Conservation (phyloP, 805 yeast species). For the Yarrowia keelungensis region DNA sequence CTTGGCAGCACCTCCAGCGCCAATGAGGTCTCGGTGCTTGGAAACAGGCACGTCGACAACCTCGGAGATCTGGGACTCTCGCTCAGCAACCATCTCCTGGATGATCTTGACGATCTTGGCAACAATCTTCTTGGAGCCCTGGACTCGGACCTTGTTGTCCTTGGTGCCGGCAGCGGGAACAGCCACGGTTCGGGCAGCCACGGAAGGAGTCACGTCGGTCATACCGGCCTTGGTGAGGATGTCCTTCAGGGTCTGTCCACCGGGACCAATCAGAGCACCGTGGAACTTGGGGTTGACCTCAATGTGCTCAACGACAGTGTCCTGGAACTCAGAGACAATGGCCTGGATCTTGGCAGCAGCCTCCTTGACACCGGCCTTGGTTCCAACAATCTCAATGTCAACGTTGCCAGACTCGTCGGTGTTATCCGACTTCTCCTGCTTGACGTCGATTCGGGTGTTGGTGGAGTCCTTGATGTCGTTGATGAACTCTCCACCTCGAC, state of each 20-base stretch:
- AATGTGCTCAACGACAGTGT: slow-evolving; percentile 61
- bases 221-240: slow-evolving; percentile 80
- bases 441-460: slow-evolving; percentile 56
- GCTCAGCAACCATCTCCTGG: slow-evolving; percentile 65
- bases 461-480: slow-evolving; percentile 76
- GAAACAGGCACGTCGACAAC: slow-evolving; percentile 62
- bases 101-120: slow-evolving; percentile 68
- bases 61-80: slow-evolving; percentile 54
- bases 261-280: slow-evolving; percentile 76
- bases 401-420: slow-evolving; percentile 56
- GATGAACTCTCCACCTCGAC: slow-evolving; percentile 84
- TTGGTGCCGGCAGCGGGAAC: slow-evolving; percentile 72
- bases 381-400: slow-evolving; percentile 76
- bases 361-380: slow-evolving; percentile 69
- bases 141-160: slow-evolving; percentile 60
- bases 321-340: slow-evolving; percentile 69
- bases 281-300: slow-evolving; percentile 77
- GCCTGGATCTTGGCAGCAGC: slow-evolving; percentile 75
- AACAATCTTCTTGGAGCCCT: slow-evolving; percentile 80
- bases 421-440: slow-evolving; percentile 49
- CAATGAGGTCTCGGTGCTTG: slow-evolving; percentile 78
- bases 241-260: slow-evolving; percentile 74
- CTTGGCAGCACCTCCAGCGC: slow-evolving; percentile 79
- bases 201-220: slow-evolving; percentile 51
- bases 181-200: slow-evolving; percentile 59